Base-by-base conservation (phyloP, 352 stramenopile genomes). In the Thraustochytrium sp. region DNA sequence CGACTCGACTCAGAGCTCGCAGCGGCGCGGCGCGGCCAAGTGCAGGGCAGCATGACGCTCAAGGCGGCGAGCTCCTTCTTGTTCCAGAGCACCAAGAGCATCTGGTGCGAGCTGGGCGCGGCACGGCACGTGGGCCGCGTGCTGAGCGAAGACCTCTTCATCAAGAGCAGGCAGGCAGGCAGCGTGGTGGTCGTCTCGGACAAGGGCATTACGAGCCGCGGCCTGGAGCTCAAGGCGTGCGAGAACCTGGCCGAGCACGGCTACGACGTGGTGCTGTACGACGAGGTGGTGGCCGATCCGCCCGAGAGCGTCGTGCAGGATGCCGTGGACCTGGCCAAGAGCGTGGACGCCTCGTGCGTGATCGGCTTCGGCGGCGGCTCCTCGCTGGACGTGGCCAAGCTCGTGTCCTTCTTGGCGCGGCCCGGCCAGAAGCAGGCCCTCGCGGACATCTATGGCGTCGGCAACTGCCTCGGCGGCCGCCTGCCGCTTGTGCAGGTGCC, bases 291-390 rank as follows among this genome's bases (percentile, higher is more conserved):
- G 11, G 42, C 68, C 1, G 68, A 80, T 42, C 68, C 68, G n/a
- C 42, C 44, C 34, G 68, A 80, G 42, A 65, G 26, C 42, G 68
- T 80, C 2, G 68, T 80, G 9, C 68, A 44, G 5, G 68, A 80
- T 23, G 68, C 68, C 31, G 68, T 80, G 46, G 68, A 80, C 1
- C 68, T 80, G 16, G 68, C 68, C 48, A 80, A 72, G 68, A 55
- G 34, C 31, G 68, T 80, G 21, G 40, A 80, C 51, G 68, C 68
- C 29, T 13, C 48, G 9, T 80, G 68, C 75, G 55, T 84, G n/a
- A 29, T 84, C 13, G 75, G 75, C 49, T 84, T 84, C 63, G 75
- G 75, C 26, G 75, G 75, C 49, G 75, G 75, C 5, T 84, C 75
- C 23, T 76, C 55, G 29, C 40, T 84, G 8, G 75, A 84, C 46